Conservation (phyloP, 2,329 filamentous ascomycete genomes). For the Trichophyton simii region DNA sequence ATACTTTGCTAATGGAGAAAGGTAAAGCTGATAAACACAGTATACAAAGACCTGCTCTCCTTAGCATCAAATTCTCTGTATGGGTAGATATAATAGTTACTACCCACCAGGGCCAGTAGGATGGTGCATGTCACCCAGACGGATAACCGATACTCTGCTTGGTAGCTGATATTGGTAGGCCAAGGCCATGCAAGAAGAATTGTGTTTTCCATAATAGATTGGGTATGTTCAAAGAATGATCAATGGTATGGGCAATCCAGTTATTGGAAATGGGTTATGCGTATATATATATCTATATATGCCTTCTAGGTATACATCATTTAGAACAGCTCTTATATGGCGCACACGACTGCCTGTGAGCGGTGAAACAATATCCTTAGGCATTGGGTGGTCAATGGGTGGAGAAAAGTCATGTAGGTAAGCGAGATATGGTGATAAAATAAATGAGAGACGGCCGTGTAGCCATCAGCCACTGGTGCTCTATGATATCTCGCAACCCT, state of each 20-base stretch:
- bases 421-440: no score
- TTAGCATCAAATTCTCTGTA: background rate
- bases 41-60: background rate
- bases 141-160: background rate
- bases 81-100: background rate
- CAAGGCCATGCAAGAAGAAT: background rate
- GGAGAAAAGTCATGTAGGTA: no score
- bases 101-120: background rate
- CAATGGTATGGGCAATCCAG: background rate
- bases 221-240: background rate
- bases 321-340: no score
- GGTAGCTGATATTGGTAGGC: background rate
- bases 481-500: no score
- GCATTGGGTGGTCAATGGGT: no score
- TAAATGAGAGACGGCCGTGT: no score
- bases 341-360: no score
- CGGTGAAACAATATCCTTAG: no score
- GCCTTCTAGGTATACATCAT: no score
- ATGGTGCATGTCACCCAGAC: background rate
- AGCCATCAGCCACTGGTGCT: no score
- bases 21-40: constrained; percentile 9
- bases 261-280: background rate
- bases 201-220: background rate
- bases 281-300: background rate
- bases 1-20: constrained; percentile 11